These are phyloP conservation scores for Globisporangium irregulare DNA, from an alignment of 352 stramenopile species.

Conservation along the genomic window DNA sequence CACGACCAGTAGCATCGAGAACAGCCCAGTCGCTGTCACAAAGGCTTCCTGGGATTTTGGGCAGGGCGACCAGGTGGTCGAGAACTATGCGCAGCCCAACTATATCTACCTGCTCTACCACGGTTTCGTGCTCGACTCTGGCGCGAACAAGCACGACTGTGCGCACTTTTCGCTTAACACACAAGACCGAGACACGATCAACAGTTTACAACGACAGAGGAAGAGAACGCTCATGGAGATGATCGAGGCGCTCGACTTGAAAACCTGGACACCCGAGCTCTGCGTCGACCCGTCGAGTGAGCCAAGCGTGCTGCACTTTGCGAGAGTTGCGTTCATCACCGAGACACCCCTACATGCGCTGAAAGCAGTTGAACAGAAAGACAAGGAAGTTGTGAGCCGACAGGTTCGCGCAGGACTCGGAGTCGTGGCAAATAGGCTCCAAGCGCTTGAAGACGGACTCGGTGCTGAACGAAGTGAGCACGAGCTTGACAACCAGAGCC, in stretches of 20 bases:
- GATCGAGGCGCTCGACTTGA: constrained; percentile 23
- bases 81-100: constrained; percentile 94
- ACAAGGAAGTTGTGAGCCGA: neutral
- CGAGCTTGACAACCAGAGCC: constrained; percentile 13
- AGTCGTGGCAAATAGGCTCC: constrained; percentile 3
- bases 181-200: constrained; percentile 4
- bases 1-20: neutral
- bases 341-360: constrained; percentile 19
- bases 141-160: constrained; percentile 81
- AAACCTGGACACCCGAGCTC: constrained; percentile 37
- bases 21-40: constrained; percentile 55
- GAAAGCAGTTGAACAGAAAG: neutral
- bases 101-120: constrained; percentile 93
- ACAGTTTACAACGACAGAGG: constrained; percentile 11
- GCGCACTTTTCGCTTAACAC: constrained; percentile 52
- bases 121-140: constrained; percentile 74
- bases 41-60: constrained; percentile 63
- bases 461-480: neutral
- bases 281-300: constrained; percentile 23
- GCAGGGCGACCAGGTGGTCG: constrained; percentile 76
- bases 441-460: constrained; percentile 7
- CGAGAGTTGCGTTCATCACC: constrained; percentile 26
- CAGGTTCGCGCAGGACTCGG: neutral
- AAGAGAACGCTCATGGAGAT: constrained; percentile 21
- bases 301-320: constrained; percentile 19